Evolutionary conservation across 129 eudicot species (phyloP).

Genomic region (Flaveria linearis): DNA sequence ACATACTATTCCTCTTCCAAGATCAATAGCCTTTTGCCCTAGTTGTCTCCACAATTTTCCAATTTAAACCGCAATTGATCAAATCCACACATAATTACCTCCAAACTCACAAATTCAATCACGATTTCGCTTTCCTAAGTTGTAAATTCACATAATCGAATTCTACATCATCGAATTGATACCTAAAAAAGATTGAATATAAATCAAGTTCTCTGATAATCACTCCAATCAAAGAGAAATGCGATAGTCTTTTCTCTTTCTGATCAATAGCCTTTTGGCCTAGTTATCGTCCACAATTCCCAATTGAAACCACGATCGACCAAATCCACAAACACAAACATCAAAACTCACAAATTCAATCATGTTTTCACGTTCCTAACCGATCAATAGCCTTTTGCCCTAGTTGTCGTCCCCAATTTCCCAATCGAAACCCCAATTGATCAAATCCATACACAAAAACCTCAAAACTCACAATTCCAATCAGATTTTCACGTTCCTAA

Average conservation of each 20-base stretch:
- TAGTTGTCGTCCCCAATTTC: background rate
- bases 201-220: too few relatives aligned
- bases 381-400: background rate
- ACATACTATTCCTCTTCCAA: too few relatives aligned
- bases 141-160: slow-evolving; percentile 4
- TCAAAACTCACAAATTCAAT: slow-evolving; percentile 4
- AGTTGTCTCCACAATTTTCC: background rate
- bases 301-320: slow-evolving; percentile 2
- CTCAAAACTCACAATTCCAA: background rate
- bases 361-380: background rate
- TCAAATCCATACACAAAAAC: background rate
- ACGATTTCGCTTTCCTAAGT: background rate
- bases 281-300: slow-evolving; percentile 8
- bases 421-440: slow-evolving; percentile 11
- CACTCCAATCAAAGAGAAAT: too few relatives aligned
- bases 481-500: background rate
- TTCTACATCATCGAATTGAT: background rate
- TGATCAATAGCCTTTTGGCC: background rate
- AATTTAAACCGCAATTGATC: slow-evolving; percentile 3
- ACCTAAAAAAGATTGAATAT: background rate
- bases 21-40: background rate
- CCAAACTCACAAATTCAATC: slow-evolving; percentile 2
- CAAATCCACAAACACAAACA: slow-evolving; percentile 1
- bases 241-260: too few relatives aligned
- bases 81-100: background rate